Percentiles rank a stretch among this genome's conserved stretches.
Evolutionary conservation across 2,329 filamentous ascomycete genomes (phyloP).

Genomic region (Fusarium pseudonygamai): DNA sequence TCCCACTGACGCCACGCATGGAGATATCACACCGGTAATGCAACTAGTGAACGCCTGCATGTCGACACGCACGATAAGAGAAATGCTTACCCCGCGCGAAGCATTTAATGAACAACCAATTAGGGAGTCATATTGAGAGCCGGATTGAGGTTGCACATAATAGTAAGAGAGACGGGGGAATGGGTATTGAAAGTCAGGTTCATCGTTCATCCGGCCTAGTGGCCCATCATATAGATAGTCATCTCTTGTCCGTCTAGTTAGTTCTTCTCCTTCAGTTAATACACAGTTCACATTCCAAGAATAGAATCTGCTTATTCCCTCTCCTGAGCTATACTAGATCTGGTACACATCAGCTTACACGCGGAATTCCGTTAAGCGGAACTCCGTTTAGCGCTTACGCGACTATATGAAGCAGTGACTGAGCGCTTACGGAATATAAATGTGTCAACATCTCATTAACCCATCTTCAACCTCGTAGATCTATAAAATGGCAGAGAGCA

Average conservation of each 20-base stretch:
- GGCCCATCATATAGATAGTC: not conserved
- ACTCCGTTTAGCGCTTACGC: not conserved
- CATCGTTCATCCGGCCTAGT: not conserved
- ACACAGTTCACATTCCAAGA: not conserved
- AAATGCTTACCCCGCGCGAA: fast-evolving
- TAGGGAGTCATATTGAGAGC: fast-evolving
- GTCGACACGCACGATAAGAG: not conserved
- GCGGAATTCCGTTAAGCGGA: not conserved
- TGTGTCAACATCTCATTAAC: no score
- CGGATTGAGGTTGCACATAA: not conserved
- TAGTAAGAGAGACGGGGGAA: not conserved
- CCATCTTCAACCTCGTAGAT: fast-evolving
- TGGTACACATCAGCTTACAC: not conserved
- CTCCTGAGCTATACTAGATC: not conserved
- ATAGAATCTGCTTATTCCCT: not conserved
- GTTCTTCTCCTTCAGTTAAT: not conserved
- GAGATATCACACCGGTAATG: not conserved
- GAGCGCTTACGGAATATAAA: fast-evolving
- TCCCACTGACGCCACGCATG: not conserved
- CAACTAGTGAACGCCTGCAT: not conserved
- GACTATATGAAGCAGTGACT: fast-evolving
- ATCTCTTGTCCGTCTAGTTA: no score
- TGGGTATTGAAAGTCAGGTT: not conserved
- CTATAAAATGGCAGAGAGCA: not conserved
- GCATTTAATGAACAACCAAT: fast-evolving